These are phyloP conservation scores for Solanum etuberosum DNA, from an alignment of 257 asterid genomes.

Conservation along the genomic window DNA sequence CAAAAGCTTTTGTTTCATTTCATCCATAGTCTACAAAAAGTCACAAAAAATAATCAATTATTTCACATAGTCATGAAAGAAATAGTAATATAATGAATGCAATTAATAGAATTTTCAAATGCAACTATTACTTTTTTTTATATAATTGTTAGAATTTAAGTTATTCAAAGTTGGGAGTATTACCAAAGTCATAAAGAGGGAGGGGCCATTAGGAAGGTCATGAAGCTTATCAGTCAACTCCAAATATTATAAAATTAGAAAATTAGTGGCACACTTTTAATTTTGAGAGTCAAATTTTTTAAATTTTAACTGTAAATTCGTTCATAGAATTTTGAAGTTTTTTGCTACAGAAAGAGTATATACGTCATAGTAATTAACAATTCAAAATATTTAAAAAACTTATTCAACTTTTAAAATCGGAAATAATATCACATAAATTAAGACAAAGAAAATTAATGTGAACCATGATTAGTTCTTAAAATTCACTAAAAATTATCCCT, in stretches of 20 bases:
- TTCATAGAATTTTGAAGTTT: fast-evolving
- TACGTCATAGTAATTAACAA: neutral
- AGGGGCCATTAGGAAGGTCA: neutral
- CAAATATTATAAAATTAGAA: neutral
- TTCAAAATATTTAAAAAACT: neutral
- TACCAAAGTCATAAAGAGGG: neutral
- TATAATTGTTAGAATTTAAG: neutral
- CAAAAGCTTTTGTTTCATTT: constrained; percentile 22
- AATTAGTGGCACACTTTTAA: fast-evolving
- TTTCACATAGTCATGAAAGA: neutral
- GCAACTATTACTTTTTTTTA: neutral
- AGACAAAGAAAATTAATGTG: fast-evolving
- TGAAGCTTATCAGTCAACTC: neutral
- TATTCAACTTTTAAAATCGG: neutral
- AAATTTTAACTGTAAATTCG: neutral
- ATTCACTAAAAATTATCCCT: neutral
- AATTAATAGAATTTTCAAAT: neutral
- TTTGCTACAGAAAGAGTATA: fast-evolving
- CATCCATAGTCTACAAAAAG: constrained; percentile 23
- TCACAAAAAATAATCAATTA: neutral
- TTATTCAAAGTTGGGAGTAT: neutral
- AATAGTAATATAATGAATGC: neutral
- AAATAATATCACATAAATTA: neutral
- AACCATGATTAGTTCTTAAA: neutral
- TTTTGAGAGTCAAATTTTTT: neutral